Conservation (phyloP, 2,329 filamentous ascomycete genomes). For the Ophiosphaerella herpotricha region DNA sequence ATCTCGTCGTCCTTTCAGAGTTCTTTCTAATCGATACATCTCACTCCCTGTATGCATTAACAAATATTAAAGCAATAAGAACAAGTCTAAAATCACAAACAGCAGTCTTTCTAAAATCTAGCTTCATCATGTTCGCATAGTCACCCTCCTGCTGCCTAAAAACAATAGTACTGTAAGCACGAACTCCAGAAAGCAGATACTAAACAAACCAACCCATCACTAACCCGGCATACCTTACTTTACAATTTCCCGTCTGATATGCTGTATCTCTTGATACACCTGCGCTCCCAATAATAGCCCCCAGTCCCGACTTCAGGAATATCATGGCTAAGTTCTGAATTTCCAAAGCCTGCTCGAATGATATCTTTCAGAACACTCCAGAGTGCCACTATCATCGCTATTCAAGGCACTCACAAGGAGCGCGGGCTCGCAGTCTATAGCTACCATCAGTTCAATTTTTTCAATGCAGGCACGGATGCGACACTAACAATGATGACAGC, state of each 20-base stretch:
- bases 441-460: conserved; percentile 6
- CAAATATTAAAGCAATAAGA: no score
- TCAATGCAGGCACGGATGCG: conserved; percentile 56
- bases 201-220: no score
- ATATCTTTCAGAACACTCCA: conserved; percentile 49
- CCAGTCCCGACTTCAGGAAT: conserved; percentile 51
- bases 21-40: no score
- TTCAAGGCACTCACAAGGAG: conserved; percentile 57
- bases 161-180: no score
- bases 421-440: conserved; percentile 54
- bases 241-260: conserved; percentile 10
- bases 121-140: no score
- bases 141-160: no score
- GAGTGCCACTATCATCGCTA: conserved; percentile 56
- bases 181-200: no score
- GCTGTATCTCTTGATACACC: conserved; percentile 47
- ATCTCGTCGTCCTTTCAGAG: no score
- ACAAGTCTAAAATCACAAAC: no score
- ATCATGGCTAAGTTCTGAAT: conserved; percentile 30
- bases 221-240: background rate
- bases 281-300: conserved; percentile 45
- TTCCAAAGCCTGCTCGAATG: conserved; percentile 51
- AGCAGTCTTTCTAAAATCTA: no score
- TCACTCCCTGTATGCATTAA: no score
- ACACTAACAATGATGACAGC: conserved; percentile 58